Evolutionary conservation across 164 flowering plant genomes (phyloP).

Genomic region (Santalum album): DNA sequence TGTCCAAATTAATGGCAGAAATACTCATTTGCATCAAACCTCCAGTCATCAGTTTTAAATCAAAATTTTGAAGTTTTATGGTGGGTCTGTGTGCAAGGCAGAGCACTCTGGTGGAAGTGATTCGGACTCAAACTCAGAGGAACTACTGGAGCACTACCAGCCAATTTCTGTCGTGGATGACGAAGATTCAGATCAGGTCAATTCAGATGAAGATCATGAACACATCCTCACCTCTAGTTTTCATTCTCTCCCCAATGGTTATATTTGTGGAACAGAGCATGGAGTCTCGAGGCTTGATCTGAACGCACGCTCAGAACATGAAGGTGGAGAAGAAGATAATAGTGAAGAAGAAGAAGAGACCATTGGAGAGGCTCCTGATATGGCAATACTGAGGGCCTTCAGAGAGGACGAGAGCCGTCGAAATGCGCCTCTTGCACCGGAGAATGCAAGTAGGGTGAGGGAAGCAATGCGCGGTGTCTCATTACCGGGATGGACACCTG

Average conservation of each 20-base stretch:
- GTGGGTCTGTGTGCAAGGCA: conserved; percentile 13
- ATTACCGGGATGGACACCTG: not conserved
- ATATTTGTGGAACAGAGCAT: conserved; percentile 15
- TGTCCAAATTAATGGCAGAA: no score
- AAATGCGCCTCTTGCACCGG: not conserved
- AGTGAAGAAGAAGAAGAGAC: conserved; percentile 24
- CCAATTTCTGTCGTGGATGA: conserved; percentile 41
- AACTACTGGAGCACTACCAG: conserved; percentile 42
- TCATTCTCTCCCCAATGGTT: conserved; percentile 23
- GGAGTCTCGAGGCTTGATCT: conserved; percentile 24
- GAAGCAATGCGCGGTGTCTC: conserved; percentile 1
- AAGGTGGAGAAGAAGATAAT: conserved; percentile 19
- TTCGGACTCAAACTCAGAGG: conserved; percentile 44
- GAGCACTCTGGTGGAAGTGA: conserved; percentile 38
- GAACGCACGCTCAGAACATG: conserved; percentile 24
- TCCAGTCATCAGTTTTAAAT: no score
- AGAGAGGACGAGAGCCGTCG: conserved; percentile 3
- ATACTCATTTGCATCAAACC: no score
- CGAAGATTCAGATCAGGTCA: conserved; percentile 9
- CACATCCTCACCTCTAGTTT: not conserved
- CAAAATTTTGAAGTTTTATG: no score
- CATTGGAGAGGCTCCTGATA: not conserved
- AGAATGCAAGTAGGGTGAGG: not conserved
- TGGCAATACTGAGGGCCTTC: conserved; percentile 1
- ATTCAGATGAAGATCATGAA: conserved; percentile 12